These are phyloP conservation scores for Phytophthora sp. DNA, from an alignment of 352 stramenopile genomes.

Conservation along the genomic window DNA sequence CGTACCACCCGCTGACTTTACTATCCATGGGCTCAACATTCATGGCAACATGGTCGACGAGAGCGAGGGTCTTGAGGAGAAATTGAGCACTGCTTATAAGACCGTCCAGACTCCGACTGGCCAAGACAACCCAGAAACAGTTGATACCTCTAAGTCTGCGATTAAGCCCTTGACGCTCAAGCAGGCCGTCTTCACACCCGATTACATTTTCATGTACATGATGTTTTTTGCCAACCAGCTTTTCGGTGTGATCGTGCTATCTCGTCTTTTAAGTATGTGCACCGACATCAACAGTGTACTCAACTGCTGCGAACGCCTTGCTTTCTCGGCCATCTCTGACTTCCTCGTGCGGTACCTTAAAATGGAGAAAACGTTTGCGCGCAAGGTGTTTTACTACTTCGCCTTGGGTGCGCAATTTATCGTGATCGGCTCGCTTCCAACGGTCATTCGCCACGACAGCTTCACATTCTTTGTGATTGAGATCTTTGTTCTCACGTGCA, in stretches of 20 bases:
- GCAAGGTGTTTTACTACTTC: conserved; percentile 65
- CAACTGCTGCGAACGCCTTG: conserved; percentile 55
- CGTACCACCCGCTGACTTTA: conserved; percentile 51
- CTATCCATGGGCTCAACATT: conserved; percentile 57
- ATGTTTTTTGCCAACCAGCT: conserved; percentile 66
- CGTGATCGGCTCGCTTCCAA: conserved; percentile 58
- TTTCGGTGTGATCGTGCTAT: conserved; percentile 63
- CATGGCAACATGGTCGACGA: conserved; percentile 52
- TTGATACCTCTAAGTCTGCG: conserved; percentile 13
- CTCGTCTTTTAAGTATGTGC: conserved; percentile 57
- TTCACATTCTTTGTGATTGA: conserved; percentile 56
- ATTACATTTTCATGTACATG: conserved; percentile 65
- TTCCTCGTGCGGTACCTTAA: conserved; percentile 47
- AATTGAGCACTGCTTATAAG: conserved; percentile 48
- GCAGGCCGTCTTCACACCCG: conserved; percentile 45
- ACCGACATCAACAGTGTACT: conserved; percentile 57
- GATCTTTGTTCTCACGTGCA: conserved; percentile 66
- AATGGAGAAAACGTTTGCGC: conserved; percentile 48
- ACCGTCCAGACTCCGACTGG: conserved; percentile 40
- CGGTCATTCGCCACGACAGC: conserved; percentile 51
- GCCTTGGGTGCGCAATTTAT: conserved; percentile 59
- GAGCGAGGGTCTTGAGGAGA: conserved; percentile 31
- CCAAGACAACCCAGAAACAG: conserved; percentile 31
- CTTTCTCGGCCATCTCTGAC: conserved; percentile 51
- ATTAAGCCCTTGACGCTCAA: conserved; percentile 53